Percentiles rank a stretch among this genome's conserved stretches.
Evolutionary conservation across 768 basidiomycete species (phyloP).

Genomic region (Cyclocybe cylindracea): DNA sequence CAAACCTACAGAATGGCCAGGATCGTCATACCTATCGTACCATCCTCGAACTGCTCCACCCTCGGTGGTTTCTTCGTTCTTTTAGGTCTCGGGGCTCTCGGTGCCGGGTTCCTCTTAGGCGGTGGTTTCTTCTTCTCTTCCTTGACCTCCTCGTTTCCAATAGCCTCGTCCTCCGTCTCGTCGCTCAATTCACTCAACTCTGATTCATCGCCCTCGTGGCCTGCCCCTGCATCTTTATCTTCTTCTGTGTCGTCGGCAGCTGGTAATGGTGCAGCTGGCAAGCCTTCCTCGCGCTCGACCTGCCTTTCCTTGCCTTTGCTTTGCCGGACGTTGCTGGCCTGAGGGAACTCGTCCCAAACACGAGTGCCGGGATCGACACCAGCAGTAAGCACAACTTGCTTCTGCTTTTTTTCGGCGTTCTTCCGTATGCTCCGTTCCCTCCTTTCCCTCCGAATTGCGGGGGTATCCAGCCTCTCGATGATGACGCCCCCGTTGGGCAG

Average conservation of each 20-base stretch:
- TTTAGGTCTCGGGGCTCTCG: slow-evolving; percentile 3
- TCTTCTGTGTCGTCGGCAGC: neutral
- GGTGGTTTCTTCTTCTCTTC: slow-evolving; percentile 1
- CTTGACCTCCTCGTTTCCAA: slow-evolving; percentile 7
- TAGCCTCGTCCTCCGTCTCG: slow-evolving; percentile 25
- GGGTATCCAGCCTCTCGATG: slow-evolving; percentile 75
- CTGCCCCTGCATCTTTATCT: slow-evolving; percentile 13
- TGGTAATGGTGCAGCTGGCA: neutral
- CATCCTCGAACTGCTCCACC: slow-evolving; percentile 29
- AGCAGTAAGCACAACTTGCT: slow-evolving; percentile 12
- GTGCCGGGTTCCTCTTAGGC: too few species aligned
- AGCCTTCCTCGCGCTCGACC: slow-evolving; percentile 2
- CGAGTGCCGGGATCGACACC: neutral
- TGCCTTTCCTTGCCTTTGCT: slow-evolving; percentile 12
- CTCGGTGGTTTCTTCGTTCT: slow-evolving; percentile 14
- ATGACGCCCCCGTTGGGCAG: slow-evolving; percentile 40
- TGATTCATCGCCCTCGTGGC: slow-evolving; percentile 27
- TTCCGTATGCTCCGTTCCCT: slow-evolving; percentile 53
- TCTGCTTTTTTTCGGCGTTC: slow-evolving; percentile 38
- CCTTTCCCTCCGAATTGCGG: slow-evolving; percentile 64
- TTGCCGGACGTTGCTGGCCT: slow-evolving; percentile 1
- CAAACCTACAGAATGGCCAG: neutral
- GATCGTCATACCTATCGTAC: slow-evolving; percentile 61
- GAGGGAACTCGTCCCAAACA: slow-evolving; percentile 18
- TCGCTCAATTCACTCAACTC: slow-evolving; percentile 50